These are phyloP conservation scores for Lactifluus pinguis DNA, from an alignment of 768 basidiomycete genomes.

Conservation along the genomic window DNA sequence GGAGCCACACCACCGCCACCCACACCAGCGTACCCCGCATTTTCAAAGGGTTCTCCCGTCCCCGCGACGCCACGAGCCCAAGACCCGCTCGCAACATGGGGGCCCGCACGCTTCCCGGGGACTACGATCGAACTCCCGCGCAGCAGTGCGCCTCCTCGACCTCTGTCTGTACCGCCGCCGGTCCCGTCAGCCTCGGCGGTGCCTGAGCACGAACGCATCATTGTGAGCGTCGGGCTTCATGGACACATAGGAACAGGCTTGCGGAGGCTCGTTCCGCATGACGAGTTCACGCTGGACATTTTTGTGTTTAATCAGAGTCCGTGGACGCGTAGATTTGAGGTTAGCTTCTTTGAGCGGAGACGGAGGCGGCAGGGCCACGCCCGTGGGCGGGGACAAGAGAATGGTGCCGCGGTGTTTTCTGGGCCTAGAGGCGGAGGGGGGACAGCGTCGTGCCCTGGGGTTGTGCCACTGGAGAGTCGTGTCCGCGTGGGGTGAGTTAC, in stretches of 20 bases:
- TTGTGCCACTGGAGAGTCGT: slow-evolving; percentile 69
- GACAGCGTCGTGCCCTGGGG: slow-evolving; percentile 35
- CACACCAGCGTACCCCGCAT: slow-evolving; percentile 71
- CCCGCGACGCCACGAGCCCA: slow-evolving; percentile 46
- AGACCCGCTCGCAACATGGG: slow-evolving; percentile 43
- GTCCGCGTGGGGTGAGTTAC: slow-evolving; percentile 66
- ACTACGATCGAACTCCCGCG: slow-evolving; percentile 59
- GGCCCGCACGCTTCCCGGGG: slow-evolving; percentile 38
- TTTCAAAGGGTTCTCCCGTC: slow-evolving; percentile 39
- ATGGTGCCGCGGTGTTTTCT: neutral
- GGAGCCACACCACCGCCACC: slow-evolving; percentile 28
- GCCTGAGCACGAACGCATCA: slow-evolving; percentile 45
- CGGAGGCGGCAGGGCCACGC: slow-evolving; percentile 33
- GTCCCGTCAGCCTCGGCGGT: slow-evolving; percentile 39
- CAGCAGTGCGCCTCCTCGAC: slow-evolving; percentile 35
- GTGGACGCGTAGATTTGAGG: slow-evolving; percentile 70
- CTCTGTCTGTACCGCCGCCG: slow-evolving; percentile 31
- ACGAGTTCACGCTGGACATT: slow-evolving; percentile 73
- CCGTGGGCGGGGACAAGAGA: slow-evolving; percentile 25
- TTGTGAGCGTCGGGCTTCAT: slow-evolving; percentile 57
- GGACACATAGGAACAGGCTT: slow-evolving; percentile 12
- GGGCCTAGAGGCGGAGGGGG: neutral
- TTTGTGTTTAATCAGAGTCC: slow-evolving; percentile 80
- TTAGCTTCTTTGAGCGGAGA: slow-evolving; percentile 54
- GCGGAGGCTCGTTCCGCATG: slow-evolving; percentile 57